Percentiles rank a stretch among this genome's conserved stretches.
Evolutionary conservation across 371 early-diverging fungal genomes (phyloP).

Genomic region (Actinomortierella ambigua): DNA sequence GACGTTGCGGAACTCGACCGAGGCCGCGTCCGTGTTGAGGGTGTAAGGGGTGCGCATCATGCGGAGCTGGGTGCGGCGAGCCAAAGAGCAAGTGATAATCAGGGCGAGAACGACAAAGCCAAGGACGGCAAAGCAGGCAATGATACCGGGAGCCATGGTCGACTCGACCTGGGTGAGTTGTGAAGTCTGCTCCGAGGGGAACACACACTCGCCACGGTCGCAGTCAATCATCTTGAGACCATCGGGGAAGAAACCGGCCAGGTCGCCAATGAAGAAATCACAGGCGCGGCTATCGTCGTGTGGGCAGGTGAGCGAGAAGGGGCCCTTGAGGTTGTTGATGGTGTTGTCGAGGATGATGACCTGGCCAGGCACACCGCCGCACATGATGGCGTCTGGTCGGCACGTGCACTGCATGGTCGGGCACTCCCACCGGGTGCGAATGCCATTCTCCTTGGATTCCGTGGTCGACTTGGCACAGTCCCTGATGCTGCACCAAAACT

Average conservation of each 20-base stretch:
- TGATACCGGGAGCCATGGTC: conserved; percentile 27
- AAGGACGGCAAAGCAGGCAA: conserved; percentile 27
- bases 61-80: conserved; percentile 23
- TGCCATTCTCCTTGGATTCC: conserved; percentile 8
- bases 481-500: conserved; percentile 26
- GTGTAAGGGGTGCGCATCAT: conserved; percentile 27
- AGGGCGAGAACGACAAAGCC: conserved; percentile 24
- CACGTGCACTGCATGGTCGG: conserved; percentile 21
- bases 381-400: conserved; percentile 20
- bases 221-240: conserved; percentile 37
- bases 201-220: conserved; percentile 40
- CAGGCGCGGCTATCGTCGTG: conserved; percentile 23
- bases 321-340: conserved; percentile 22
- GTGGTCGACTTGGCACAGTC: conserved; percentile 19
- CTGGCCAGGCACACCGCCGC: conserved; percentile 34
- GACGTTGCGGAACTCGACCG: conserved; percentile 45
- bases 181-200: conserved; percentile 31
- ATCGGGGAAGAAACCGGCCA: conserved; percentile 33
- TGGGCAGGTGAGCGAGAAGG: conserved; percentile 33
- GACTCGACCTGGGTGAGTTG: conserved; percentile 7
- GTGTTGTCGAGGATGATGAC: conserved; percentile 9
- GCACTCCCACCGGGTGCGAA: conserved; percentile 27
- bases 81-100: conserved; percentile 26
- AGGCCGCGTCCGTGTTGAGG: conserved; percentile 36
- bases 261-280: conserved; percentile 23